Conservation (phyloP, 176 grass and related monocot genomes). For the Neostapfia colusana region DNA sequence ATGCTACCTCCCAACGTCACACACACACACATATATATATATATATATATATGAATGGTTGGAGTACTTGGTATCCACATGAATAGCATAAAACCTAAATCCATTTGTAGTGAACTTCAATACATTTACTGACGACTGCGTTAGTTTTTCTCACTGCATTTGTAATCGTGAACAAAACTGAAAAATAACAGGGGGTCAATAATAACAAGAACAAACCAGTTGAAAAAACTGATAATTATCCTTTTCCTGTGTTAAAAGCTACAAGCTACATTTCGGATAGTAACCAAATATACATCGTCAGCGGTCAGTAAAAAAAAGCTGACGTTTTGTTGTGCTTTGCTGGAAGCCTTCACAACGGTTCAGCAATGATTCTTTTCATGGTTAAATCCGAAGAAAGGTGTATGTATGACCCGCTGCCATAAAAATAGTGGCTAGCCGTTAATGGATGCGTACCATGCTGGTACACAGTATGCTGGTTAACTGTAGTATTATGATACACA, state of each 20-base stretch:
- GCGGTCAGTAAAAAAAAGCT: not conserved
- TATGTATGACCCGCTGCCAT: not conserved
- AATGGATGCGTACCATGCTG: not conserved
- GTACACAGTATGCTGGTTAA: not conserved
- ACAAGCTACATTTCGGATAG: not conserved
- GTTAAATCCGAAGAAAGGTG: not conserved
- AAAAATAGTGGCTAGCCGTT: not conserved
- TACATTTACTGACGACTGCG: not conserved
- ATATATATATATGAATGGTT: too few species aligned
- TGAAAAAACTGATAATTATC: not conserved
- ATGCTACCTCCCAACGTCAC: too few species aligned
- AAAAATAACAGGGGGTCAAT: not conserved
- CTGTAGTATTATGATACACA: not conserved
- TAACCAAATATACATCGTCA: not conserved
- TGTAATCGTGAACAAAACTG: not conserved
- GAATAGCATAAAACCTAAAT: not conserved
- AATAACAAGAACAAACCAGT: not conserved
- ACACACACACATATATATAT: too few species aligned
- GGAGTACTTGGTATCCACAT: not conserved
- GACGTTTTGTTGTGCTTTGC: not conserved
- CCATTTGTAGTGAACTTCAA: not conserved
- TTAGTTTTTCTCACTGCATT: not conserved
- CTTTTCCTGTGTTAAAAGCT: not conserved
- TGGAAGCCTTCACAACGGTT: not conserved
- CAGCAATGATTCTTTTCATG: not conserved